Conservation (phyloP, 345 rosid genomes). For the Lepidium didymum region DNA sequence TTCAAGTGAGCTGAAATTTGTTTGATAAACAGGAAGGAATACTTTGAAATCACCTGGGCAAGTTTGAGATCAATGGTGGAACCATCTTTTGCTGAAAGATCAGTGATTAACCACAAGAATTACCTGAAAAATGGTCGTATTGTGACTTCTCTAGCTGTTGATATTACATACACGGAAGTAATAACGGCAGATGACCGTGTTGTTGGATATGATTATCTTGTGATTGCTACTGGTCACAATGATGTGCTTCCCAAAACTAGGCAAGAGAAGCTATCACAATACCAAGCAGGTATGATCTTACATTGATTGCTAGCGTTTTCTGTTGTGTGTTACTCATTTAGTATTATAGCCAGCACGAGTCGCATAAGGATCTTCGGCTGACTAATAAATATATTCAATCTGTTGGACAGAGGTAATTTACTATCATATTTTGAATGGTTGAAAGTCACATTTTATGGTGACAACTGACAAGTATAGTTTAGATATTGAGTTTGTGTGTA, state of each 20-base stretch:
- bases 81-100: conserved; percentile 62
- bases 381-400: neutral
- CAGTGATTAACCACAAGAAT: conserved; percentile 61
- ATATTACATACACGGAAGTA: conserved; percentile 55
- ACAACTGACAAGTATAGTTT: neutral
- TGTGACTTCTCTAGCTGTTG: conserved; percentile 53
- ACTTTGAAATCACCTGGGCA: conserved; percentile 67
- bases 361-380: neutral
- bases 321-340: neutral
- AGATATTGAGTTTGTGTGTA: neutral
- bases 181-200: conserved; percentile 41
- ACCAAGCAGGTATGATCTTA: conserved; percentile 38
- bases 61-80: conserved; percentile 74
- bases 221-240: conserved; percentile 68
- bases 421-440: neutral
- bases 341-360: neutral
- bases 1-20: neutral
- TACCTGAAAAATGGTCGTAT: conserved; percentile 55
- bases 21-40: conserved; percentile 48
- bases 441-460: conserved; percentile 14
- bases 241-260: conserved; percentile 53
- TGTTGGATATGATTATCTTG: conserved; percentile 67
- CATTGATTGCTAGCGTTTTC: neutral
- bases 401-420: neutral
- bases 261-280: conserved; percentile 50